phyloP scores from a whole-genome alignment of 2,329 filamentous ascomycete genomes.

The Didymella exigua region DNA sequence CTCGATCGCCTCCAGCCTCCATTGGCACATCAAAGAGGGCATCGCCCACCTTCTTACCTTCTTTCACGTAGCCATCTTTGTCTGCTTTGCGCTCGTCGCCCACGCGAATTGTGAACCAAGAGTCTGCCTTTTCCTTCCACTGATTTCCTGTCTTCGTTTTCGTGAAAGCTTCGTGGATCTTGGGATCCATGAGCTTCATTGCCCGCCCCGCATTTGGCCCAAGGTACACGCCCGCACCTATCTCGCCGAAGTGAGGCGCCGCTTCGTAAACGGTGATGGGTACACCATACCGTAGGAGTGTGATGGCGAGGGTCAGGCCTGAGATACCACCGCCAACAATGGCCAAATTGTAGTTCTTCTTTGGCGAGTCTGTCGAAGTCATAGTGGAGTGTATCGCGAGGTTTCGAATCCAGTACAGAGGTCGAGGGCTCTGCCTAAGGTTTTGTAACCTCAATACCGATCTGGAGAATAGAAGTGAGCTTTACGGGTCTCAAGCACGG shows the following conservation, averaged over 20 bases:
- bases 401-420: neutral
- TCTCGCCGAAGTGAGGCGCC: slow-evolving; percentile 60
- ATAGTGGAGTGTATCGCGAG: slow-evolving; percentile 18
- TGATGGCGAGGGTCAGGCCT: slow-evolving; percentile 61
- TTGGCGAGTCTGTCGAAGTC: slow-evolving; percentile 21
- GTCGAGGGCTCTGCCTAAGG: neutral
- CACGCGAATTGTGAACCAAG: slow-evolving; percentile 42
- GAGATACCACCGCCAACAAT: slow-evolving; percentile 66
- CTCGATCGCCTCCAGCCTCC: slow-evolving; percentile 33
- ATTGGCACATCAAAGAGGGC: slow-evolving; percentile 37
- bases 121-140: slow-evolving; percentile 27
- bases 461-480: neutral
- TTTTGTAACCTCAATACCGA: neutral
- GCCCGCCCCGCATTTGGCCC: slow-evolving; percentile 62
- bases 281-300: slow-evolving; percentile 55
- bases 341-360: slow-evolving; percentile 56
- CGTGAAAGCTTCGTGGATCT: slow-evolving; percentile 48
- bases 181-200: slow-evolving; percentile 59
- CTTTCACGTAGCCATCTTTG: slow-evolving; percentile 35
- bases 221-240: slow-evolving; percentile 64
- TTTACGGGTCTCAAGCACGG: slow-evolving; percentile 3
- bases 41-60: slow-evolving; percentile 40
- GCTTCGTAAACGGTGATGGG: slow-evolving; percentile 62
- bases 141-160: slow-evolving; percentile 50
- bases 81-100: slow-evolving; percentile 41